Percentiles rank a stretch among this genome's conserved stretches.
These are phyloP conservation scores for Penicillium thymicola DNA, from an alignment of 2,329 filamentous ascomycete species.

Conservation along the genomic window DNA sequence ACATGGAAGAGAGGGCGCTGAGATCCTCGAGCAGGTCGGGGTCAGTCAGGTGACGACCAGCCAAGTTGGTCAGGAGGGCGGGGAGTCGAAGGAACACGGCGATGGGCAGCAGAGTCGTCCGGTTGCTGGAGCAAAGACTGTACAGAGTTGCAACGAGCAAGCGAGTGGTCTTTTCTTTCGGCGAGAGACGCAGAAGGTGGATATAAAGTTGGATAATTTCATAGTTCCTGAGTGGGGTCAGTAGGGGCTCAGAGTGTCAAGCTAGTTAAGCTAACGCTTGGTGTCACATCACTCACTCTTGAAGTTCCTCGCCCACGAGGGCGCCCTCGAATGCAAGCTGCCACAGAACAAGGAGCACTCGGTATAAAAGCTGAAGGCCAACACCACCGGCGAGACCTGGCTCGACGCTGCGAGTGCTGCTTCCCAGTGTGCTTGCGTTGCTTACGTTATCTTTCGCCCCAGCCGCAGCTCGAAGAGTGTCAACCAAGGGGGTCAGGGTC, in stretches of 20 bases:
- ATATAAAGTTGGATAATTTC: constrained; percentile 89
- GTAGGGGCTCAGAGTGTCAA: constrained; percentile 12
- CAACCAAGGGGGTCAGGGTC: constrained; percentile 75
- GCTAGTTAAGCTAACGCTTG: background rate
- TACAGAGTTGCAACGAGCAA: constrained; percentile 83
- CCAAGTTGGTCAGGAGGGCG: constrained; percentile 56
- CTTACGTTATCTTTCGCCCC: constrained; percentile 68
- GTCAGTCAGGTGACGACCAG: constrained; percentile 50
- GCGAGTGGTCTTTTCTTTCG: constrained; percentile 96
- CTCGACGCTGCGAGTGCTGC: constrained; percentile 65
- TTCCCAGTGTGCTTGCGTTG: constrained; percentile 57
- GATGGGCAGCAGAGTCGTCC: constrained; percentile 67
- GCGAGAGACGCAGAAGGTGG: constrained; percentile 85
- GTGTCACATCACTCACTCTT: constrained; percentile 43
- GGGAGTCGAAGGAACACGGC: constrained; percentile 83
- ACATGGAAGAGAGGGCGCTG: constrained; percentile 56
- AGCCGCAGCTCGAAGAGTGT: constrained; percentile 72
- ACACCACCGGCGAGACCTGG: constrained; percentile 68
- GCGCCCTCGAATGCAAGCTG: constrained; percentile 86
- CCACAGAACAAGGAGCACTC: constrained; percentile 91
- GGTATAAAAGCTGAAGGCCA: constrained; percentile 87
- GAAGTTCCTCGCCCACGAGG: constrained; percentile 71
- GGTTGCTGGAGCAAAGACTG: constrained; percentile 78
- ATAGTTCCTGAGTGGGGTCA: constrained; percentile 64
- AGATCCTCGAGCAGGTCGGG: constrained; percentile 50